Conservation (phyloP, 345 rosid species). For the Citrus unshiu region DNA sequence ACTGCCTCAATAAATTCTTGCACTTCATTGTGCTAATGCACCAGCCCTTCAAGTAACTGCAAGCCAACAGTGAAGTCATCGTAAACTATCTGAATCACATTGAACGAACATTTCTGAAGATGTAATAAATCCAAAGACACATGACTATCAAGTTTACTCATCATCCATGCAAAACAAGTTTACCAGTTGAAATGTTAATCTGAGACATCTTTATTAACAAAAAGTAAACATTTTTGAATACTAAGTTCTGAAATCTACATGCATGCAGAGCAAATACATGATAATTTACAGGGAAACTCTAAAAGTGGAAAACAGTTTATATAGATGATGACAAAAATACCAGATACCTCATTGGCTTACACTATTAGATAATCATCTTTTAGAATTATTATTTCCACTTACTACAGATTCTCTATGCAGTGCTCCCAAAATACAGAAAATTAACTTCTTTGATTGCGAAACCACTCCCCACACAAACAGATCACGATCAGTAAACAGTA, state of each 20-base stretch:
- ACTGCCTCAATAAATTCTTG: constrained; percentile 31
- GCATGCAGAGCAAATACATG: not conserved
- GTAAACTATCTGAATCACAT: not conserved
- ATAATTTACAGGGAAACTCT: not conserved
- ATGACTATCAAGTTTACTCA: not conserved
- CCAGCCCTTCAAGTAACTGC: constrained; percentile 71
- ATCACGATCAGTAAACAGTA: not conserved
- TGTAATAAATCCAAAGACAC: not conserved
- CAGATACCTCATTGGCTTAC: not conserved
- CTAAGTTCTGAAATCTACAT: not conserved
- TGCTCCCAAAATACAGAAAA: not conserved
- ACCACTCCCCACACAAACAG: not conserved
- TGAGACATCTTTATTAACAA: not conserved
- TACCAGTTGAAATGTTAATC: not conserved
- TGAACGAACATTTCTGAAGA: not conserved
- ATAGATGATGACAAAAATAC: not conserved
- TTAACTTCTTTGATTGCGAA: not conserved
- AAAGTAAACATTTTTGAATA: not conserved
- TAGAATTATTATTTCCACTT: not conserved
- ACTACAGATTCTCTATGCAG: not conserved
- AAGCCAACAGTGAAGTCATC: not conserved
- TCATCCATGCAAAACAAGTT: not conserved
- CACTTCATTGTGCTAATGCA: constrained; percentile 31
- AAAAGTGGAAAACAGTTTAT: not conserved
- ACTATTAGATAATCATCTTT: not conserved